Evolutionary conservation across 2,329 filamentous ascomycete genomes (phyloP).

Genomic region (Cercospora citrullina): DNA sequence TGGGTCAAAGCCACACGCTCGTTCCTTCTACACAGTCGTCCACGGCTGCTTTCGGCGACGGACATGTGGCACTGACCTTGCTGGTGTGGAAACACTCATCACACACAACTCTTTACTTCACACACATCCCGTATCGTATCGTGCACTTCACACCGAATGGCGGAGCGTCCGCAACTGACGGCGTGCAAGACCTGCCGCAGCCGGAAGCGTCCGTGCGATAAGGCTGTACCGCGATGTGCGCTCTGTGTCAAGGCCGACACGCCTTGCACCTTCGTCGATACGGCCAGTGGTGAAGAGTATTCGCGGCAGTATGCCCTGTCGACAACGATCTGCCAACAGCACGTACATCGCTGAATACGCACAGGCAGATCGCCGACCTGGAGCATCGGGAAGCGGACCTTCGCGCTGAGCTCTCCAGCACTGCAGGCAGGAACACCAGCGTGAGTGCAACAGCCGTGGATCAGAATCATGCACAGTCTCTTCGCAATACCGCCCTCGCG

Average conservation of each 20-base stretch:
- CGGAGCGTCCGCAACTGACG: conserved; percentile 9
- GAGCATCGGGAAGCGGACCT: conserved; percentile 18
- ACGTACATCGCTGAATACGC: neutral
- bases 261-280: conserved; percentile 24
- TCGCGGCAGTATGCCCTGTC: conserved; percentile 19
- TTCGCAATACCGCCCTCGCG: neutral
- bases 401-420: neutral
- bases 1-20: neutral
- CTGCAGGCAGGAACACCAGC: neutral
- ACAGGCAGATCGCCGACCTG: conserved; percentile 17
- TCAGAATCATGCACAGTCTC: neutral
- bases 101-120: neutral
- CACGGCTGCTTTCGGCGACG: neutral
- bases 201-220: conserved; percentile 18
- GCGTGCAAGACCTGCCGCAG: conserved; percentile 19
- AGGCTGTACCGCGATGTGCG: conserved; percentile 21
- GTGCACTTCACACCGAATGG: neutral
- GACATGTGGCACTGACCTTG: neutral
- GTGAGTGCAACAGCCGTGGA: neutral
- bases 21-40: neutral
- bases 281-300: conserved; percentile 18
- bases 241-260: conserved; percentile 17
- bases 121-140: neutral
- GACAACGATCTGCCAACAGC: neutral
- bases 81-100: neutral